Percentiles rank a stretch among this genome's conserved stretches.
Evolutionary conservation across 2,329 filamentous ascomycete species (phyloP).

Genomic region (Penicillium sp.): DNA sequence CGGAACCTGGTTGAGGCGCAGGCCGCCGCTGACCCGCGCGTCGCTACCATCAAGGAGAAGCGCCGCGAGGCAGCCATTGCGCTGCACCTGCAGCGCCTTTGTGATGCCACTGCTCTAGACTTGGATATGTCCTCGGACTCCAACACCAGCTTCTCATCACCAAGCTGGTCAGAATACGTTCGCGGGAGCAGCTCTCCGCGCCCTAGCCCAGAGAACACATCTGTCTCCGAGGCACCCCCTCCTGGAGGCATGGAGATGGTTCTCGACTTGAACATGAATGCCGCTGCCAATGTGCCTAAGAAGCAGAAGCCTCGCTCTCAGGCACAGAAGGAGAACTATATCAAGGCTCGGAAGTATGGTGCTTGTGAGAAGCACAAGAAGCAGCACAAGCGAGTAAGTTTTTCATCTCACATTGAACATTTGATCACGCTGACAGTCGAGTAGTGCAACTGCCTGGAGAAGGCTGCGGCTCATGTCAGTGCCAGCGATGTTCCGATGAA

Average conservation of each 20-base stretch:
- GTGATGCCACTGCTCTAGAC: slow-evolving; percentile 29
- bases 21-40: slow-evolving; percentile 36
- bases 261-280: slow-evolving; percentile 45
- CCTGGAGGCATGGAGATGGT: slow-evolving; percentile 37
- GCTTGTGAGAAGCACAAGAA: slow-evolving; percentile 45
- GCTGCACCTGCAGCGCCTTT: slow-evolving; percentile 39
- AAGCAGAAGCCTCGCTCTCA: slow-evolving; percentile 43
- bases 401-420: background rate
- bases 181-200: slow-evolving; percentile 26
- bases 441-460: slow-evolving; percentile 43
- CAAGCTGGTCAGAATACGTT: slow-evolving; percentile 31
- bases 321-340: slow-evolving; percentile 44
- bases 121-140: slow-evolving; percentile 29
- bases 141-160: slow-evolving; percentile 33
- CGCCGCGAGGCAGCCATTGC: slow-evolving; percentile 43
- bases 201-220: slow-evolving; percentile 21
- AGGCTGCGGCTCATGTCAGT: slow-evolving; percentile 24
- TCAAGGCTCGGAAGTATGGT: slow-evolving; percentile 43
- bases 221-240: slow-evolving; percentile 13
- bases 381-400: slow-evolving; percentile 42
- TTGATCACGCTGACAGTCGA: slow-evolving; percentile 14
- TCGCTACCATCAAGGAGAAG: slow-evolving; percentile 40
- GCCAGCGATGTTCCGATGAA: slow-evolving; percentile 17
- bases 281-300: slow-evolving; percentile 40
- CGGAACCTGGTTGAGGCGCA: slow-evolving; percentile 37